Base-by-base conservation (phyloP, 73 alveolate species). In the Tetrahymena thermophila region DNA sequence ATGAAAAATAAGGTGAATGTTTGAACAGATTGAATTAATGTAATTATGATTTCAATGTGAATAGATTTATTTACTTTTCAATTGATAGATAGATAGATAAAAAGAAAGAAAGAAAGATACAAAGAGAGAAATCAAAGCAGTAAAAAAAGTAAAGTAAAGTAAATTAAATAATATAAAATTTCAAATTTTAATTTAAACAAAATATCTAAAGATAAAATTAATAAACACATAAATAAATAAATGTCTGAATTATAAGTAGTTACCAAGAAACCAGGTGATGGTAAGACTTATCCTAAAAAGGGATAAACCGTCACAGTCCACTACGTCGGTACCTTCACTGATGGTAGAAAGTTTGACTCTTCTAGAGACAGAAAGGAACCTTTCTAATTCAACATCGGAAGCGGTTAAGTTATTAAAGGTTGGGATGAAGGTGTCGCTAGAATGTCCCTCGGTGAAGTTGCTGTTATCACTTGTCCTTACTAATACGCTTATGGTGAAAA, bases 391-490 rank as follows among this genome's bases (percentile, higher is more conserved):
- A 96, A 95, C 25, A 97, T 98, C 42, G 99, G 99, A 38, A 97
- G 95, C 23, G 99, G 99, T 6, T 97, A 97, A 94, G 99, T 98
- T 43, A 99, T 98, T 95, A 98, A 97, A 97, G 99, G 99, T 23
- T 99, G 99, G 99, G 99, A 99, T 94, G 97, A 97, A 84, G 99
- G 99, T 42, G 99, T 98, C 43, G 98, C 97, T 35, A 96, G 97
- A 93, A 98, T 99, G 99, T 97, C 94, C 93, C 93, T 94, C 15
- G 99, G 99, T 25, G 99, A 99, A 96, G 98, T 96, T 94, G 98
- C 99, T 43, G 96, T 95, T 84, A 93, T 99, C 50, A 98, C 94
- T 84, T 96, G 97, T 95, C 96, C 96, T 97, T 93, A 98, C 96
- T 97, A 96, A 94, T 97, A 97, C 96, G 98, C 98, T 57, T 96